Base-by-base conservation (phyloP, 2,329 filamentous ascomycete genomes). In the Ilyonectria sp. region DNA sequence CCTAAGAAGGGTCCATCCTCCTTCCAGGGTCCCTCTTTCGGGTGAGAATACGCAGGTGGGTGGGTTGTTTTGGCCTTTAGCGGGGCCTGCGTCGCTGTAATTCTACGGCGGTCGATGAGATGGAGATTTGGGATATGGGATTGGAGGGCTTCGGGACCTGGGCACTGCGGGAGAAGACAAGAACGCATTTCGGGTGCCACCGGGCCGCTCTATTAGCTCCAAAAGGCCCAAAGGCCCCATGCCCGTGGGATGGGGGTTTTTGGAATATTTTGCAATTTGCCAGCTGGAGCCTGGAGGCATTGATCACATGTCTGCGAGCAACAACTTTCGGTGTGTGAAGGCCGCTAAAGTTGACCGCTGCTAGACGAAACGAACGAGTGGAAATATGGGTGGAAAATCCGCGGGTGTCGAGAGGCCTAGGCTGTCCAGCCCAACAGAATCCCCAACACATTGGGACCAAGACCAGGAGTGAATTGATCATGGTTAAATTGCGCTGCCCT, bases 341-440 rank as follows among this genome's bases (percentile, higher is more conserved):
- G 56, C 44, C 63, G 40, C 53, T 56, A 40, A 66, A 35, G 43
- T 29, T 52, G 58, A 44, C n/a, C 31, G 46, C 50, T 33, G n/a
- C 21, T 17, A 21, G 37, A 53, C 11, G 49, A 53, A 35, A 37
- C 13, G 26, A 19, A 21, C 8, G 43, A 49, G 26, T 55, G 46
- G 44, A 44, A 35, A 35, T 35, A 44, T 33, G 40, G 37, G 40
- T 54, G 40, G 50, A 57, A 52, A 35, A 56, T 37, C 31, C 60
- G 60, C 13, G 43, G 35, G 43, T 33, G 50, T 31, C 15, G 29
- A 33, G 56, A 53, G 53, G 50, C 37, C 44, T 52, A 46, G 60
- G 55, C 6, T n/a, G 15, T 47, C 55, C 26, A 66, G 63, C 68
- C 55, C 62, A 74, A 68, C 67, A 67, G 65, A 65, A 55, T 66